Base-by-base conservation (phyloP, 2,329 filamentous ascomycete species). In the Pseudonectria foliicola region DNA sequence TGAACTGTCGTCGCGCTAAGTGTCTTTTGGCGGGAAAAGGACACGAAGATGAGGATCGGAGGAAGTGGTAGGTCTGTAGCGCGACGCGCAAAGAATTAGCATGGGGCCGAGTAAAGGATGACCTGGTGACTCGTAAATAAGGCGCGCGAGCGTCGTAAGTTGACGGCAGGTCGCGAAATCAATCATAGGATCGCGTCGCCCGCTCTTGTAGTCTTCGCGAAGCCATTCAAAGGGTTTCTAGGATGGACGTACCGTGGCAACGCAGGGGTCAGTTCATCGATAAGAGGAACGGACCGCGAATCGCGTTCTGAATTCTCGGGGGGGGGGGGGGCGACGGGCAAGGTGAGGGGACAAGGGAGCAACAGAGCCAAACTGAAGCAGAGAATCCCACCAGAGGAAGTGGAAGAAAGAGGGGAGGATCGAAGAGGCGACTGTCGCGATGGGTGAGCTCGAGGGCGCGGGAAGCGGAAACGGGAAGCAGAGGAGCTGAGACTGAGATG, bases 171-270 rank as follows among this genome's bases (percentile, higher is more conserved):
- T 8, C 18, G 18, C 5, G 18, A 8, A 21, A 5, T 21, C 18
- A 8, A 21, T 21, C 8, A 8, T 21, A 21, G 18, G 18, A 5
- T 21, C 18, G 18, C 18, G 18, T 21, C 18, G 18, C 18, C 8
- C 8, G 18, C 5, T 21, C 5, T 21, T 8, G 18, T 21, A 5
- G 18, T 21, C 18, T 21, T 21, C 18, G 18, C 18, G 18, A 21
- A 21, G 18, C 8, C 18, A 6, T 21, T 10, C 21, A 16, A 11
- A 16, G 27, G 15, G 27, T 27, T 34, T 27, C 5, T 21, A n/a
- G 18, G 18, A 21, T 26, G 21, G 40, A 52, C 49, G 40, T 51
- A 52, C 49, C 47, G 49, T 50, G 46, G 49, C 40, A 42, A 46
- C 25, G 41, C 49, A 49, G 29, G 25, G 40, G 39, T 48, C 44